These are phyloP conservation scores for Boletus reticuloceps DNA, from an alignment of 768 basidiomycete species.

Conservation along the genomic window DNA sequence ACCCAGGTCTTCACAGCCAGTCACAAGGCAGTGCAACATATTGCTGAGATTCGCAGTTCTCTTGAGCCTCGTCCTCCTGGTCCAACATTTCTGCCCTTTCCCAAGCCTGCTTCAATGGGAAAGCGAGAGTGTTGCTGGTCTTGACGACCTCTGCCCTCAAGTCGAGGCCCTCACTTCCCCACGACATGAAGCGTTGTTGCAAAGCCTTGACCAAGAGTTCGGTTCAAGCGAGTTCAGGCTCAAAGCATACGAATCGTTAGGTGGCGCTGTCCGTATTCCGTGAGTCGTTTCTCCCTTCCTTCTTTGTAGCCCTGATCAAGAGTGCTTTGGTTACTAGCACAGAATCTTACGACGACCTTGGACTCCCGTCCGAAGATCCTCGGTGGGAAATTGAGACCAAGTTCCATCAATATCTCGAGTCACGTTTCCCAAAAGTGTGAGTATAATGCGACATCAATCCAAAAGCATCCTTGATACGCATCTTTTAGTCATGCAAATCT, in stretches of 20 bases:
- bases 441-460: constrained; percentile 8
- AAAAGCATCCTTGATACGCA: not conserved
- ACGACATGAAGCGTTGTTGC: constrained; percentile 16
- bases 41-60: constrained; percentile 1
- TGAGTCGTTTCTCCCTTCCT: constrained; percentile 2
- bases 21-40: not conserved
- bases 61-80: constrained; percentile 10
- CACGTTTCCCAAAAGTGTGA: constrained; percentile 62
- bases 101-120: not conserved
- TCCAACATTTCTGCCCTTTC: constrained; percentile 5
- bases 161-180: constrained; percentile 12
- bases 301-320: not conserved
- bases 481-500: constrained; percentile 44
- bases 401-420: constrained; percentile 26
- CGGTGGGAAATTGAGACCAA: constrained; percentile 35
- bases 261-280: constrained; percentile 37
- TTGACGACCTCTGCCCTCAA: constrained; percentile 30
- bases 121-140: not conserved
- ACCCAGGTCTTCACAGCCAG: not conserved
- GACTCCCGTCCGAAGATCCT: constrained; percentile 44
- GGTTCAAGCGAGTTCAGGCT: constrained; percentile 24
- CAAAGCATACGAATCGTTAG: constrained; percentile 31
- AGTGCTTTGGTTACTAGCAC: constrained; percentile 37
- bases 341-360: constrained; percentile 51
- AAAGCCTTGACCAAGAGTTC: constrained; percentile 25